Evolutionary conservation across 2,329 filamentous ascomycete species (phyloP), one percentile per base, ranked within the genome.

Genomic region (Exophiala oligosperma): DNA sequence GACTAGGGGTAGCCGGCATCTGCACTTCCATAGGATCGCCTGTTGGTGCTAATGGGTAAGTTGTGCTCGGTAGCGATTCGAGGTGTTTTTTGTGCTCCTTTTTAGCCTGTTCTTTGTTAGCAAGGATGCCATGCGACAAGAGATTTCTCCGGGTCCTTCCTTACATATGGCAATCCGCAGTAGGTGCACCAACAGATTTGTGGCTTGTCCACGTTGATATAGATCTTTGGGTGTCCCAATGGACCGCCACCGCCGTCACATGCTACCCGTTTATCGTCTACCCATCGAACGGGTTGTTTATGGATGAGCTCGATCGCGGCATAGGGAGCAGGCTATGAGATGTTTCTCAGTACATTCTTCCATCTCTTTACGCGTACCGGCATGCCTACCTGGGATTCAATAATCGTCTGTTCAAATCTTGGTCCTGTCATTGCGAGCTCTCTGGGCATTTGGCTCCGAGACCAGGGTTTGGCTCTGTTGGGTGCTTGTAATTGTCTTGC

Each of bases 121-220:
- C 32, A 11, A 28, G 49, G 11, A 35, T 50, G 23, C 29, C 52
- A 26, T 65, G 51, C 62, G 26, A n/a, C 7, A 37, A 23, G 26
- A 49, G 28, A 11, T 23, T 14, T 37, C 14, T 7, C 40, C 37
- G 32, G 38, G 21, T 35, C 38, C 54, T 76, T 21, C 79, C 92
- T 73, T 83, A 97, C 94, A 73, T 87, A 99, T 68, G 94, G 94
- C 66, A 94, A 74, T 53, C 94, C 94, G 73, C 94, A 99, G 80
- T 99, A 99, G 71, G 84, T 88, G 81, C 94, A 99, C 73, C 81
- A 81, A 76, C 85, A 85, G 69, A 99, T 96, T 80, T 97, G 87
- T 44, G 94, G 90, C 82, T 97, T 97, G 78, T 99, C 94, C 66
- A 90, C 88, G 78, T 99, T 99, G 84, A 99, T 99, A 75, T 92